A percentile compares a stretch with the other conserved stretches of the same genome.
phyloP scores from a whole-genome alignment of 2,329 filamentous ascomycete species.

The Fragosphaeria purpurea region DNA sequence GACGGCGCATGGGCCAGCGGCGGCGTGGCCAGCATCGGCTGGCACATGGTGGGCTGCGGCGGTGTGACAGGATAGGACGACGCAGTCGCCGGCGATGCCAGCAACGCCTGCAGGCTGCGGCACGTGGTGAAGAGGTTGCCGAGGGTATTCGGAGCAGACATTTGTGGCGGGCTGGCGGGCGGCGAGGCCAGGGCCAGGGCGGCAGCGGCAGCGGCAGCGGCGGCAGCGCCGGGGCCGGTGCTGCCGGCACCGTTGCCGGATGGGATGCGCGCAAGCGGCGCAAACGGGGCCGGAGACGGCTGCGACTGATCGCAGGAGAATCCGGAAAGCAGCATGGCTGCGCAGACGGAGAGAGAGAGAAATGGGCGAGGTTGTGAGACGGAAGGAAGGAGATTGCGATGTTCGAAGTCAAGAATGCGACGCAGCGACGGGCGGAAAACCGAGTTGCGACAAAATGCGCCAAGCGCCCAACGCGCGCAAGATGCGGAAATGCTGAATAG shows the following conservation, averaged over 20 bases:
- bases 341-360: neutral
- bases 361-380: neutral
- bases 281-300: slow-evolving; percentile 1
- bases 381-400: neutral
- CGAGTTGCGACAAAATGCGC: slow-evolving; percentile 1
- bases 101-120: slow-evolving; percentile 49
- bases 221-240: neutral
- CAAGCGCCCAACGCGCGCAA: neutral
- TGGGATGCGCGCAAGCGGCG: neutral
- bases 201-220: slow-evolving; percentile 1
- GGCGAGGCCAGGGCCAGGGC: slow-evolving; percentile 43
- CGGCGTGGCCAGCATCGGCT: slow-evolving; percentile 42
- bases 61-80: slow-evolving; percentile 28
- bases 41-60: slow-evolving; percentile 18
- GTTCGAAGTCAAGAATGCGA: neutral
- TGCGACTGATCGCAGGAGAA: slow-evolving; percentile 13
- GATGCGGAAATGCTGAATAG: neutral
- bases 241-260: neutral
- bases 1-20: slow-evolving; percentile 41
- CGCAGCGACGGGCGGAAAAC: too few species aligned
- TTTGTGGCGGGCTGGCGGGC: slow-evolving; percentile 43
- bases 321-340: slow-evolving; percentile 11
- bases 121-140: slow-evolving; percentile 49
- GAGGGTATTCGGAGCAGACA: slow-evolving; percentile 34
- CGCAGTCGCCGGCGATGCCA: slow-evolving; percentile 19